phyloP scores from a whole-genome alignment of 2,329 filamentous ascomycete genomes.

The Samsoniella hepiali region DNA sequence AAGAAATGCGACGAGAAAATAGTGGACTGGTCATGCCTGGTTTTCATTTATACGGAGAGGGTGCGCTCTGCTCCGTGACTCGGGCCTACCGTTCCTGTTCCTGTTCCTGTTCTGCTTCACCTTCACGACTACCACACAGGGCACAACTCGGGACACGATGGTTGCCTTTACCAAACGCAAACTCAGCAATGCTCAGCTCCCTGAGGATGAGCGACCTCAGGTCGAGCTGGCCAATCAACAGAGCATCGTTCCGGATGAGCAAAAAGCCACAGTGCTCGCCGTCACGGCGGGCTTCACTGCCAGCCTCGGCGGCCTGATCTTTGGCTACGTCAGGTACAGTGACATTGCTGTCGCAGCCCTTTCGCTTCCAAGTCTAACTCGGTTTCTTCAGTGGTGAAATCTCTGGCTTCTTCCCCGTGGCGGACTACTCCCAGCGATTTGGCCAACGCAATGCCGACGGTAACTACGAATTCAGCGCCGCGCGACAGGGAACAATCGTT shows the following conservation, averaged over 20 bases:
- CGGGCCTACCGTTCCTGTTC: background rate
- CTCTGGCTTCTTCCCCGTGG: conserved; percentile 60
- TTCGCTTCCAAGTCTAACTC: background rate
- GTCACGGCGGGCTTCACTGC: conserved; percentile 49
- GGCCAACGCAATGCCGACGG: conserved; percentile 40
- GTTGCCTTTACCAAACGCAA: conserved; percentile 16
- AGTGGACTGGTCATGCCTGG: conserved; percentile 9
- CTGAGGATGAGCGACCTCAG: conserved; percentile 15
- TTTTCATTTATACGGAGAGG: conserved; percentile 13
- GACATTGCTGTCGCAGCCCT: background rate
- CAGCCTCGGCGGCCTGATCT: conserved; percentile 56
- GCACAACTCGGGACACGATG: background rate
- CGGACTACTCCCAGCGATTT: conserved; percentile 54
- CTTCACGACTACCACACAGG: background rate
- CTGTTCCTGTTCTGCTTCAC: background rate
- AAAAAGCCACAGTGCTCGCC: conserved; percentile 40
- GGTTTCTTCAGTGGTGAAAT: conserved; percentile 50
- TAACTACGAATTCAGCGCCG: conserved; percentile 50
- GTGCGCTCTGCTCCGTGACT: background rate
- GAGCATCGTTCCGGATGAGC: conserved; percentile 19
- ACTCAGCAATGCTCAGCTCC: background rate
- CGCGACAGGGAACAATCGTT: conserved; percentile 60
- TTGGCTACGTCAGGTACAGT: conserved; percentile 53
- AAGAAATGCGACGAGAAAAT: conserved; percentile 12
- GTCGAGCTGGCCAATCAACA: conserved; percentile 24